Base-by-base conservation (phyloP, 331 rosid species). In the Telfairia occidentalis region DNA sequence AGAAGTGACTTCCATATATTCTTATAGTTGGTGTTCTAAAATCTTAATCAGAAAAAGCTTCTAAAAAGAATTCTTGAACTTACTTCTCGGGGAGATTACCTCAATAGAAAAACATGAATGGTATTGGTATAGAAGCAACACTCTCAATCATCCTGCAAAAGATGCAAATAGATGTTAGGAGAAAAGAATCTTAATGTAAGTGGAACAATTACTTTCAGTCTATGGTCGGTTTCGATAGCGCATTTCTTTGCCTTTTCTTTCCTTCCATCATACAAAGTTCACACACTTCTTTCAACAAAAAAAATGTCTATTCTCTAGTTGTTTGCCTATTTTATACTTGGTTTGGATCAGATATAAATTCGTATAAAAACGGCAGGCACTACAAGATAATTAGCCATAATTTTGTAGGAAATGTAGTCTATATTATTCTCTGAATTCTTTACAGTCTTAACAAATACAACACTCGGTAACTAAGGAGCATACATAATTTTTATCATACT, bases 141-240 rank as follows among this genome's bases (percentile, higher is more conserved):
- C 16, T 63, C 71, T 63, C 71, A 63, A 37, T 63, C 71, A 9
- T 35, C 71, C 71, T 63, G 71, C 71, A 63, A 34, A 35, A 63
- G 71, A 63, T n/a, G 4, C 46, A 63, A 63, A 63, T 63, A 29
- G 48, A n/a, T 7, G 11, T 35, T 35, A 63, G n/a, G 5, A 32
- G 45, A 18, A 7, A 63, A n/a, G 35, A 7, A 63, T 35, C 71
- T n/a, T 2, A 63, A 19, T n/a, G 9, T n/a, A 63, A 26, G 5
- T 35, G 48, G 46, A 34, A 61, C 45, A 18, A 63, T 11, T 18
- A 63, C 7, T 32, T 18, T 18, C 43, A 16, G 45, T 34, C 9
- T 2, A 32, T 61, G 69, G 21, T 58, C 12, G 35, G 21, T 16
- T n/a, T 32, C 4, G 9, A 7, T 61, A 32, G 5, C 0, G 16